Evolutionary conservation across 2,329 filamentous ascomycete genomes (phyloP).

Genomic region (Penicillium crustosum): DNA sequence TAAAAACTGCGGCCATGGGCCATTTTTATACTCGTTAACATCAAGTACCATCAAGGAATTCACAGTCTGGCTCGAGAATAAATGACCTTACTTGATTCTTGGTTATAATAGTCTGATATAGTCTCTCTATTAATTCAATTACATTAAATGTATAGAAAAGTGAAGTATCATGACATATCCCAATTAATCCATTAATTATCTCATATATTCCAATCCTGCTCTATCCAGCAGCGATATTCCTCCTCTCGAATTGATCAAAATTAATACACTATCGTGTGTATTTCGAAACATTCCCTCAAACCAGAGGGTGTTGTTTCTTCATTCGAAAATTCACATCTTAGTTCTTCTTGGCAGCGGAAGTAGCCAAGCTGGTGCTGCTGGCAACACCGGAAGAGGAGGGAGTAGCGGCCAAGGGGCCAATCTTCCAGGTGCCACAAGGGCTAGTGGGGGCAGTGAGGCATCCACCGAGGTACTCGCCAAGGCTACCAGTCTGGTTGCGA

Average conservation of each 20-base stretch:
- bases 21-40: no score
- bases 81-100: no score
- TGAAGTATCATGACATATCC: background rate
- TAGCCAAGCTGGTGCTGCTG: background rate
- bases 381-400: conserved; percentile 11
- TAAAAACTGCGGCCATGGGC: background rate
- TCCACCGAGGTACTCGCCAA: conserved; percentile 24
- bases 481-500: conserved; percentile 22
- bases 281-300: background rate
- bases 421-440: conserved; percentile 24
- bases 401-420: conserved; percentile 27
- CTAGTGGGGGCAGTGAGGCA: conserved; percentile 25
- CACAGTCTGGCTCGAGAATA: no score
- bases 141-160: background rate
- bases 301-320: no score
- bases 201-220: background rate
- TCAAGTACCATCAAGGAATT: no score
- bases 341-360: background rate
- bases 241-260: background rate
- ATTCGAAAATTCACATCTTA: background rate
- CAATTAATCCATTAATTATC: background rate
- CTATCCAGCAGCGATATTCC: background rate
- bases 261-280: background rate
- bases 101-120: accelerated
- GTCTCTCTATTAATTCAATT: background rate